phyloP scores from a whole-genome alignment of 352 stramenopile genomes.

The Pseudoperonospora humuli region DNA sequence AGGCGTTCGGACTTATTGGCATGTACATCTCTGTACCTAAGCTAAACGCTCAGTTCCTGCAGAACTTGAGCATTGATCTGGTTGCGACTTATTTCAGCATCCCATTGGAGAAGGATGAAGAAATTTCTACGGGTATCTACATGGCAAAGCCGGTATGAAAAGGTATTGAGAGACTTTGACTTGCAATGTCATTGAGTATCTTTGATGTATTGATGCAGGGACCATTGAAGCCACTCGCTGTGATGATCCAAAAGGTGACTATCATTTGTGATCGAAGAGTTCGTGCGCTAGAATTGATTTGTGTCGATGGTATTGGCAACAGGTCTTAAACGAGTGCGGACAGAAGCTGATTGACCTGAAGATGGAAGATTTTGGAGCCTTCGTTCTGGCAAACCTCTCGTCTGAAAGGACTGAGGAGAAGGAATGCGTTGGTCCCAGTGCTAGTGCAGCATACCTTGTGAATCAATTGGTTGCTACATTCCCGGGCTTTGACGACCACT shows the following conservation, averaged over 20 bases:
- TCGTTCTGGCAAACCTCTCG: conserved; percentile 52
- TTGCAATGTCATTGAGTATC: not conserved
- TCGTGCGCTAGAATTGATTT: too few species aligned
- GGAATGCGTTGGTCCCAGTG: conserved; percentile 1
- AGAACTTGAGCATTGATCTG: conserved; percentile 51
- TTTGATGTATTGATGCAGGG: conserved; percentile 27
- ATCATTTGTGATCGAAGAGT: too few species aligned
- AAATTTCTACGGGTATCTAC: conserved; percentile 71
- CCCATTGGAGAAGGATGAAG: conserved; percentile 60
- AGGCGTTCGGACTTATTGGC: conserved; percentile 77
- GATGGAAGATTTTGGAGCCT: conserved; percentile 61
- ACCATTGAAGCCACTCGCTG: conserved; percentile 52
- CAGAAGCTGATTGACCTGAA: conserved; percentile 46
- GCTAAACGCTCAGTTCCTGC: conserved; percentile 50
- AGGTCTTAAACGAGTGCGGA: conserved; percentile 53
- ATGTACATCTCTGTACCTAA: conserved; percentile 79
- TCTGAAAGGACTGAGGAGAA: conserved; percentile 14
- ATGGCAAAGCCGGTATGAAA: conserved; percentile 60
- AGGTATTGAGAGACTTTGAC: too few species aligned
- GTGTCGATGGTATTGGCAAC: conserved; percentile 1
- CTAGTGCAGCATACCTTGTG: conserved; percentile 48
- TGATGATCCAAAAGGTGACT: conserved; percentile 41
- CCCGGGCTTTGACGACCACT: conserved; percentile 64
- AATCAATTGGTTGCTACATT: conserved; percentile 49
- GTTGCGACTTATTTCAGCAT: conserved; percentile 69